These are phyloP conservation scores for Zymoseptoria pseudotritici DNA, from an alignment of 2,329 filamentous ascomycete genomes.

Conservation along the genomic window DNA sequence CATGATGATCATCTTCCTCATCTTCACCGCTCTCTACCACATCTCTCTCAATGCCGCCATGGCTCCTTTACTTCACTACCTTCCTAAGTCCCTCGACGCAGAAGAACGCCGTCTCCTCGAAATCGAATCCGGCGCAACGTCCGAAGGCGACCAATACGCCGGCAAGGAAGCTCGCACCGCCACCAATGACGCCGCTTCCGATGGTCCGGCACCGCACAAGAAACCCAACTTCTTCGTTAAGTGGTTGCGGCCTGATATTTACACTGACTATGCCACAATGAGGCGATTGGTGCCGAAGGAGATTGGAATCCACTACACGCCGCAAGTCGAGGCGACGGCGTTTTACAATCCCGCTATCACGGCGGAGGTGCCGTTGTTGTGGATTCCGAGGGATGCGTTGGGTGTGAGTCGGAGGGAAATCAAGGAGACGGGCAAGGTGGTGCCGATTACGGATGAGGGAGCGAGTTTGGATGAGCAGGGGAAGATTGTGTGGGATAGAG, in stretches of 20 bases:
- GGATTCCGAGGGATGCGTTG: slow-evolving; percentile 70
- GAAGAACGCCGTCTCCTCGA: slow-evolving; percentile 32
- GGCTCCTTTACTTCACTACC: slow-evolving; percentile 65
- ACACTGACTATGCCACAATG: slow-evolving; percentile 64
- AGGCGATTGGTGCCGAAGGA: slow-evolving; percentile 60
- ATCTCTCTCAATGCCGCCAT: slow-evolving; percentile 65
- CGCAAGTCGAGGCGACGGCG: slow-evolving; percentile 57
- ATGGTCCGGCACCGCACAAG: slow-evolving; percentile 35
- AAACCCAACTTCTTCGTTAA: slow-evolving; percentile 54
- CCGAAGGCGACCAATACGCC: slow-evolving; percentile 17
- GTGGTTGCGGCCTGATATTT: slow-evolving; percentile 72
- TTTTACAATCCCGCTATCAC: slow-evolving; percentile 67
- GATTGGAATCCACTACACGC: slow-evolving; percentile 52
- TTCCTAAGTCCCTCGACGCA: slow-evolving; percentile 48
- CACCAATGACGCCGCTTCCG: slow-evolving; percentile 16
- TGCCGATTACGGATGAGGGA: slow-evolving; percentile 74
- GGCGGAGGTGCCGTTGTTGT: slow-evolving; percentile 60
- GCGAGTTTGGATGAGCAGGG: slow-evolving; percentile 65
- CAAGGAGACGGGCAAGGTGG: slow-evolving; percentile 60
- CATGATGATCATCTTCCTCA: slow-evolving; percentile 66
- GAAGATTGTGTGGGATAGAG: slow-evolving; percentile 52
- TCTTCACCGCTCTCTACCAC: slow-evolving; percentile 73
- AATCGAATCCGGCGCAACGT: slow-evolving; percentile 26
- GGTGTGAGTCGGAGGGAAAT: slow-evolving; percentile 74
- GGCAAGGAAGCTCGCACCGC: slow-evolving; percentile 17